Evolutionary conservation across 257 asterid genomes (phyloP), one percentile per base, ranked within the genome.

Genomic region (Handroanthus guayacan): DNA sequence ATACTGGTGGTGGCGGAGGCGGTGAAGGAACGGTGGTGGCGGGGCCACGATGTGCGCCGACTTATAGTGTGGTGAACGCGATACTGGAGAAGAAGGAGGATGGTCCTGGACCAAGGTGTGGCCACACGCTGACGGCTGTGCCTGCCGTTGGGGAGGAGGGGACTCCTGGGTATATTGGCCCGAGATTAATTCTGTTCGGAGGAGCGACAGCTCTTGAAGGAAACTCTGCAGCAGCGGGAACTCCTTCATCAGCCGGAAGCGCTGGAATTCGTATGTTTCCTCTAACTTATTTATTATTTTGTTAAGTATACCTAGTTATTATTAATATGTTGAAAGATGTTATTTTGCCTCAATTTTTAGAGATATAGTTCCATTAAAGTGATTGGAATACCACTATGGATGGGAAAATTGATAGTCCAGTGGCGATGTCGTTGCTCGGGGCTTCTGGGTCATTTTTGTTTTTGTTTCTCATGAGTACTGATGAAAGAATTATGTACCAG

Each of bases 161-260:
- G 55, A 83, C 81, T 81, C 83, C 90, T 9, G 96, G 91, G 44
- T 95, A 95, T 79, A 82, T 88, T 84, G 98, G 97, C 44, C 99
- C 97, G 5, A 89, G 99, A 78, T 84, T 95, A 62, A 86, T 95
- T 85, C 86, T 95, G 14, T 92, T 92, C 52, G 99, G 99, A 51
- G 99, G 99, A 61, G 99, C 99, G 67, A 95, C 99, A 7, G 97
- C 99, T 2, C 91, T 95, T 39, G 98, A 95, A 81, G 99, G 99
- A 77, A 95, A 95, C 85, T 91, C 99, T 43, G 95, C 88, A 31
- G 91, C 89, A 48, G 79, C 97, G 5, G 98, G 99, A 79, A 92
- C 99, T 71, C 99, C 99, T 48, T 84, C 99, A 18, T 87, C 98
- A 3, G 97, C 99, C 12, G 99, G 97, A 84, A 91, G 93, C 77